Base-by-base conservation (phyloP, 176 grass and related monocot genomes). In the Zizania latifolia region DNA sequence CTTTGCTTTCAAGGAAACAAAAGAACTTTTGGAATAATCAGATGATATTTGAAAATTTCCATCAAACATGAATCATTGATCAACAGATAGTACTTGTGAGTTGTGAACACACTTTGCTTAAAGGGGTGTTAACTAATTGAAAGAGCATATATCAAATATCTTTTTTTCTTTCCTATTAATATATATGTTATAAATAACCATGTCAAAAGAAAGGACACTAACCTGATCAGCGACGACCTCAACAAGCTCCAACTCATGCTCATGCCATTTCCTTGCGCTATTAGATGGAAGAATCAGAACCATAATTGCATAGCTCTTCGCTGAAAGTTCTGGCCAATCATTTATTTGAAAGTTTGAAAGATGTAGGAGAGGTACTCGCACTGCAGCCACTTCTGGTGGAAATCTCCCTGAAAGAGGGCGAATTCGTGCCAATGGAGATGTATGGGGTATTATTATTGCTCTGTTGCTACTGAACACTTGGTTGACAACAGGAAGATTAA, bases 191-290 rank as follows among this genome's bases (percentile, higher is more conserved):
- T 15, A 59, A 26, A 50, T 74, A 89, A 74, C 21, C 10, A 64
- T 8, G 51, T 6, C 16, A 62, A 79, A 61, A 27, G 35, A 85
- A 60, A 60, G 9, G 56, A 30, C 31, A 59, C 16, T 75, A 68
- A 97, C 93, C 90, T 97, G 93, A 88, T 97, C 93, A 17, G 93
- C 93, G 31, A 97, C 93, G 0, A 97, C 93, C 78, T 97, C 90
- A 75, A 97, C 83, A 62, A 97, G 90, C 76, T 97, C 93, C 73
- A 97, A 50, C 77, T 97, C 90, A 86, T 97, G 93, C 29, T 44
- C 77, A 60, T 86, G 87, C 93, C 93, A 97, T 71, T 93, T 86
- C 44, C 93, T 93, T 66, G 90, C 90, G 62, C 89, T 90, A 58
- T 93, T 87, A 23, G 84, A 86, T 50, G 93, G 93, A 68, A 97